These are phyloP conservation scores for Filosporella fistucella DNA, from an alignment of 495 filamentous ascomycete genomes.

Conservation along the genomic window DNA sequence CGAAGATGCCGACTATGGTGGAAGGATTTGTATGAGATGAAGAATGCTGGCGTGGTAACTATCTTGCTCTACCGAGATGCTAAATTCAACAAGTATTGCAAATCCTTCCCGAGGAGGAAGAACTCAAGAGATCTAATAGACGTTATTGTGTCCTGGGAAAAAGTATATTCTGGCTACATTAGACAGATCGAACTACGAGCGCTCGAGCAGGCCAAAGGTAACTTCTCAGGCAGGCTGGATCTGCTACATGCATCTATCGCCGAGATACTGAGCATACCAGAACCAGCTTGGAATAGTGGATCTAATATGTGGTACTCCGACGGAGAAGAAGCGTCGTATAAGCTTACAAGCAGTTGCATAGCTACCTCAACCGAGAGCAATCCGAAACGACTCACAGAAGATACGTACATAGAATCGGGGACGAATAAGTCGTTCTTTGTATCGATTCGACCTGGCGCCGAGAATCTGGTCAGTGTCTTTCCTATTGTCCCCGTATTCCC, in stretches of 20 bases:
- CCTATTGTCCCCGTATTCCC: slow-evolving; percentile 7
- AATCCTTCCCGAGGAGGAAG: neutral
- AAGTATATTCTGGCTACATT: neutral
- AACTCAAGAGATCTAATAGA: too few relatives aligned
- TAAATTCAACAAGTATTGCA: slow-evolving; percentile 10
- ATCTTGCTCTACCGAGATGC: slow-evolving; percentile 1
- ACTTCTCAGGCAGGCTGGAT: slow-evolving; percentile 1
- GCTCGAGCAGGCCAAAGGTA: neutral
- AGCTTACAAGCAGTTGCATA: slow-evolving; percentile 5
- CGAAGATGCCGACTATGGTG: neutral
- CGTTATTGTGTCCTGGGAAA: neutral
- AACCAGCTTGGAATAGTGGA: slow-evolving; percentile 1
- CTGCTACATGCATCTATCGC: neutral
- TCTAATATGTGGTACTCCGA: neutral
- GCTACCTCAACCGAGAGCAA: slow-evolving; percentile 7
- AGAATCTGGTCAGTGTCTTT: slow-evolving; percentile 4
- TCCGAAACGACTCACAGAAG: slow-evolving; percentile 1
- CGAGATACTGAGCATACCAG: slow-evolving; percentile 5
- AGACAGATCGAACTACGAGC: neutral
- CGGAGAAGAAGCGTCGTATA: neutral
- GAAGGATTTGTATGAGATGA: slow-evolving; percentile 4
- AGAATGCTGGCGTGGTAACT: neutral
- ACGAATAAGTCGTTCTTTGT: slow-evolving; percentile 5
- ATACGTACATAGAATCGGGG: slow-evolving; percentile 8
- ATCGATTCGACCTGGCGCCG: slow-evolving; percentile 4